phyloP scores from a whole-genome alignment of 1,139 yeast genomes.

The Candida gigantensis region DNA sequence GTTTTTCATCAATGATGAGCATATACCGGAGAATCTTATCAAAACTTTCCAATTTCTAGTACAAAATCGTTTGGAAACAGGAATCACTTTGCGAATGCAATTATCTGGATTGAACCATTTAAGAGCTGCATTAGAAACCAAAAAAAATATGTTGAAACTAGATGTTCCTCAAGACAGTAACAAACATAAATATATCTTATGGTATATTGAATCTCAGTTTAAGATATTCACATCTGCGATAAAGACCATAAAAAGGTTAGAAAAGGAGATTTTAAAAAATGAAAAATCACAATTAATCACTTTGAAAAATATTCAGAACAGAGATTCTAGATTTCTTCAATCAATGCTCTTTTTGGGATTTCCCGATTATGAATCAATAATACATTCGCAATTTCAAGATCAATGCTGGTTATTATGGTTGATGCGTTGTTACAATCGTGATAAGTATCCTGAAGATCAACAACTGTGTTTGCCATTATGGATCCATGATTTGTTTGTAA shows the following conservation, averaged over 20 bases:
- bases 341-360: conserved; percentile 61
- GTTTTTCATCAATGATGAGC: conserved; percentile 38
- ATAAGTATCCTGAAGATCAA: conserved; percentile 34
- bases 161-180: conserved; percentile 11
- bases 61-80: conserved; percentile 41
- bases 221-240: conserved; percentile 45
- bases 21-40: conserved; percentile 49
- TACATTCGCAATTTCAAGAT: conserved; percentile 50
- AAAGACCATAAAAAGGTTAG: conserved; percentile 50
- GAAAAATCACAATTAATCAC: conserved; percentile 41
- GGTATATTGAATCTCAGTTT: conserved; percentile 47
- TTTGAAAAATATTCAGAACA: conserved; percentile 57
- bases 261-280: conserved; percentile 50
- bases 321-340: conserved; percentile 55
- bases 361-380: conserved; percentile 51
- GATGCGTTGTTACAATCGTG: conserved; percentile 56
- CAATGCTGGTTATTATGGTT: conserved; percentile 65
- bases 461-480: conserved; percentile 50
- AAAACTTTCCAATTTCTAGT: conserved; percentile 55
- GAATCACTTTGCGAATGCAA: conserved; percentile 50
- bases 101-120: conserved; percentile 63
- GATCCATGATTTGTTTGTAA: conserved; percentile 45
- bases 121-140: conserved; percentile 52
- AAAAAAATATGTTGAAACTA: conserved; percentile 24
- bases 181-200: conserved; percentile 28